Evolutionary conservation across 164 flowering plant genomes (phyloP).

Genomic region (Saururus chinensis): DNA sequence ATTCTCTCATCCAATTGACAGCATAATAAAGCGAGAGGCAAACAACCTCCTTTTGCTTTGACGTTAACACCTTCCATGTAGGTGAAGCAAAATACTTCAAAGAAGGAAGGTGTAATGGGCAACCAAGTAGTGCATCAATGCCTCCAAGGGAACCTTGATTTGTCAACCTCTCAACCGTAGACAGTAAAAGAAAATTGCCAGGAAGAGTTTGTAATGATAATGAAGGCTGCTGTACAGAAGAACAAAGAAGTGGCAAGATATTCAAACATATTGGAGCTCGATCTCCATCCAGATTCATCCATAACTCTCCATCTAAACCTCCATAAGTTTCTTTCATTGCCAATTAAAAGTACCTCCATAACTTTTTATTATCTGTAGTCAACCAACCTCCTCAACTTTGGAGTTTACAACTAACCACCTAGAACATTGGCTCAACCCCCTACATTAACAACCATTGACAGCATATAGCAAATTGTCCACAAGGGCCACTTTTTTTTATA

Average conservation of each 20-base stretch:
- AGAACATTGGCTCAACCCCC: too few species aligned
- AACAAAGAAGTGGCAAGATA: constrained; percentile 54
- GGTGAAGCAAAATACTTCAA: constrained; percentile 49
- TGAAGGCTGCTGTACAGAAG: constrained; percentile 26
- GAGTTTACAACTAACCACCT: too few species aligned
- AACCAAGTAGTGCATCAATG: constrained; percentile 88
- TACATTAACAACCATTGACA: too few species aligned
- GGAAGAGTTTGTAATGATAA: constrained; percentile 57
- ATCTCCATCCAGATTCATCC: constrained; percentile 90
- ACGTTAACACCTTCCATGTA: constrained; percentile 40
- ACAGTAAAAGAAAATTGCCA: constrained; percentile 51
- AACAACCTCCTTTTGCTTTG: constrained; percentile 53
- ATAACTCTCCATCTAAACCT: constrained; percentile 67
- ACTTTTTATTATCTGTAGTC: too few species aligned
- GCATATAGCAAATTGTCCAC: too few species aligned
- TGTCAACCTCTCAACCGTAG: constrained; percentile 61
- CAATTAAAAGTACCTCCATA: constrained; percentile 9
- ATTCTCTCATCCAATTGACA: constrained; percentile 70
- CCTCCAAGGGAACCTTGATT: constrained; percentile 90
- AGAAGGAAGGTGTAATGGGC: constrained; percentile 77
- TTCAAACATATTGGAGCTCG: constrained; percentile 78
- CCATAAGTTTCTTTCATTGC: constrained; percentile 22
- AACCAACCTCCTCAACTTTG: too few species aligned
- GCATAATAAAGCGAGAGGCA: constrained; percentile 69
- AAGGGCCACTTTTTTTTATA: too few species aligned